These are phyloP conservation scores for Xylaria sp. DNA, from an alignment of 2,329 filamentous ascomycete genomes.

Conservation along the genomic window DNA sequence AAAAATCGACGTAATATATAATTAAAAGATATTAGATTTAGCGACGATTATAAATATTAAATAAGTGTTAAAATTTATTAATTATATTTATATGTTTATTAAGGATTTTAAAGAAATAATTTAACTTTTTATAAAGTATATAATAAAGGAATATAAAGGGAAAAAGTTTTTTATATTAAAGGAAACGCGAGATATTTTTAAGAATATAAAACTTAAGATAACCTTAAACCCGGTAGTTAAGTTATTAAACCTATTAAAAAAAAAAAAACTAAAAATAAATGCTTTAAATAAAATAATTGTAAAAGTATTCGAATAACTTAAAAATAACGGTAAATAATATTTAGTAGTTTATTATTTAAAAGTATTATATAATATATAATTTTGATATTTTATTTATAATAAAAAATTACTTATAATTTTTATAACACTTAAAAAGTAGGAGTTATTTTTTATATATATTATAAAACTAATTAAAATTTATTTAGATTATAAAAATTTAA, in stretches of 20 bases:
- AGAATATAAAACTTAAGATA: not conserved
- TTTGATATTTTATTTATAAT: not conserved
- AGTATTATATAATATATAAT: not conserved
- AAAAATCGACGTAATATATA: slow-evolving; percentile 11
- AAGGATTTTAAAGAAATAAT: not conserved
- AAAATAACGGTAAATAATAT: slow-evolving; percentile 4
- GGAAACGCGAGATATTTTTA: not conserved
- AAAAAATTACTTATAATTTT: slow-evolving; percentile 7
- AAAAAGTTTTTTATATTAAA: slow-evolving; percentile 2
- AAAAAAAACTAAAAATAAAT: no score
- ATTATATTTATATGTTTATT: slow-evolving; percentile 16
- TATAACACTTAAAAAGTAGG: slow-evolving; percentile 14
- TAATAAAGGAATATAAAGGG: slow-evolving; percentile 5
- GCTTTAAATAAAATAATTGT: no score
- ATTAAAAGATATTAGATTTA: slow-evolving; percentile 8
- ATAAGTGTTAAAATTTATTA: slow-evolving; percentile 2
- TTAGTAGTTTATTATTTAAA: slow-evolving; percentile 6
- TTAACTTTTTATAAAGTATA: slow-evolving; percentile 1
- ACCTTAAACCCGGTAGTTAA: not conserved
- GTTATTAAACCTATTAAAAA: not conserved
- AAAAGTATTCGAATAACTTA: not conserved
- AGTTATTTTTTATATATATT: slow-evolving; percentile 13
- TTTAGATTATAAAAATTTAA: slow-evolving; percentile 10
- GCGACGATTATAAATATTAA: slow-evolving; percentile 14
- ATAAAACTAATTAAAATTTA: slow-evolving; percentile 21